Conservation (phyloP, 2,329 filamentous ascomycete species). For the Stemphylium beticola region DNA sequence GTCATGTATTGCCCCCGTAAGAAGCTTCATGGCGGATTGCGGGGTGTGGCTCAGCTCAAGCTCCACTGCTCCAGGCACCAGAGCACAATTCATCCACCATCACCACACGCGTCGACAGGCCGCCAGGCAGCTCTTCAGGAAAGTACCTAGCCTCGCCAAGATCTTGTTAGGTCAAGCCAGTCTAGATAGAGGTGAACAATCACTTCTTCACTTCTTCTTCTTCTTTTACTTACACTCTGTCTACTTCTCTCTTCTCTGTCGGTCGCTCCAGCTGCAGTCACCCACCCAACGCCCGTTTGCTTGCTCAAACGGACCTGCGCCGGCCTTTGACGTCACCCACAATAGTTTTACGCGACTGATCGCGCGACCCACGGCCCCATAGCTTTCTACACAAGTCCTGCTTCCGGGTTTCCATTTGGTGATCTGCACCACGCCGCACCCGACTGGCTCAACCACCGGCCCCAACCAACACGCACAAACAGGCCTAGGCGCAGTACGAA, state of each 20-base stretch:
- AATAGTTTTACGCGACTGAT: background rate
- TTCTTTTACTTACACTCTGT: background rate
- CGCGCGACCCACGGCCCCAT: background rate
- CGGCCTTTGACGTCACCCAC: conserved; percentile 10
- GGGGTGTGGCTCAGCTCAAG: conserved; percentile 11
- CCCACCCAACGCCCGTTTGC: conserved; percentile 2
- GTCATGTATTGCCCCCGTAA: background rate
- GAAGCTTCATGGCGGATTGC: background rate
- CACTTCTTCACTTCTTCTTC: background rate
- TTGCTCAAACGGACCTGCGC: background rate
- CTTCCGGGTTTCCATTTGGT: background rate
- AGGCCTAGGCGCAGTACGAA: background rate
- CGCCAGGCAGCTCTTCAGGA: conserved; percentile 20
- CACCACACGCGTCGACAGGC: conserved; percentile 7
- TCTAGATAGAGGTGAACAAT: conserved; percentile 2
- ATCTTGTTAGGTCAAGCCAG: conserved; percentile 1
- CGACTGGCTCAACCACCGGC: conserved; percentile 7
- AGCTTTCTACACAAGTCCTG: background rate
- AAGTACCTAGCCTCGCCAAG: conserved; percentile 18
- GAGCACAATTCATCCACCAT: conserved; percentile 13
- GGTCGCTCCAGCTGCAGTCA: conserved; percentile 1
- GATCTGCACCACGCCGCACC: conserved; percentile 4
- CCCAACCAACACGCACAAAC: background rate
- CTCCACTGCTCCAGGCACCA: conserved; percentile 29
- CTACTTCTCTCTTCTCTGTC: conserved; percentile 6